A percentile compares a stretch with the other conserved stretches of the same genome.
Evolutionary conservation across 1,284 basidiomycete species (phyloP).

Genomic region (Mycena citricolor): DNA sequence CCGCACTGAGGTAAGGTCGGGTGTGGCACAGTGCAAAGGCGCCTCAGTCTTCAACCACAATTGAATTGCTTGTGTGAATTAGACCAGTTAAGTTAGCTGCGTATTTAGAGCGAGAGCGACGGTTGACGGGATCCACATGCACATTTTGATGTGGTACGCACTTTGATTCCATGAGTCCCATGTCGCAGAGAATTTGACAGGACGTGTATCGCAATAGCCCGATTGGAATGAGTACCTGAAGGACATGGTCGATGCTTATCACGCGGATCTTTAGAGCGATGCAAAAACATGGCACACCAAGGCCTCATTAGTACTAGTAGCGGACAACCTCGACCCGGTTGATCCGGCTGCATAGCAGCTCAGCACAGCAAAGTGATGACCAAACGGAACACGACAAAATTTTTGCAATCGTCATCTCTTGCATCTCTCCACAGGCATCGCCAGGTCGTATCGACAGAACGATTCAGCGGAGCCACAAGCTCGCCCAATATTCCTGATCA

Average conservation of each 20-base stretch:
- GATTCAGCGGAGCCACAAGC: no score
- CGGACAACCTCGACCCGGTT: neutral
- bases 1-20: neutral
- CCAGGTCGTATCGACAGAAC: constrained; percentile 40
- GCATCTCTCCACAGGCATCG: neutral
- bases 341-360: neutral
- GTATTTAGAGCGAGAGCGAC: no score
- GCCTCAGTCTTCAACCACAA: neutral
- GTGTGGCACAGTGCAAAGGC: neutral
- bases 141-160: neutral
- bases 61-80: neutral
- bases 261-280: no score
- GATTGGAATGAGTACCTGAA: neutral
- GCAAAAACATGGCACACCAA: no score
- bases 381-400: neutral
- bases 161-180: neutral
- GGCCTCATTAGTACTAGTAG: neutral
- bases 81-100: no score
- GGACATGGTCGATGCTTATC: no score
- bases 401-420: constrained; percentile 1
- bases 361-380: neutral
- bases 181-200: neutral
- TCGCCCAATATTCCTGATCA: constrained; percentile 61
- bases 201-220: neutral
- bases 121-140: no score